Evolutionary conservation across 352 stramenopile genomes (phyloP), one percentile per base, ranked within the genome.

Genomic region (Chrysophaeum taylorii): DNA sequence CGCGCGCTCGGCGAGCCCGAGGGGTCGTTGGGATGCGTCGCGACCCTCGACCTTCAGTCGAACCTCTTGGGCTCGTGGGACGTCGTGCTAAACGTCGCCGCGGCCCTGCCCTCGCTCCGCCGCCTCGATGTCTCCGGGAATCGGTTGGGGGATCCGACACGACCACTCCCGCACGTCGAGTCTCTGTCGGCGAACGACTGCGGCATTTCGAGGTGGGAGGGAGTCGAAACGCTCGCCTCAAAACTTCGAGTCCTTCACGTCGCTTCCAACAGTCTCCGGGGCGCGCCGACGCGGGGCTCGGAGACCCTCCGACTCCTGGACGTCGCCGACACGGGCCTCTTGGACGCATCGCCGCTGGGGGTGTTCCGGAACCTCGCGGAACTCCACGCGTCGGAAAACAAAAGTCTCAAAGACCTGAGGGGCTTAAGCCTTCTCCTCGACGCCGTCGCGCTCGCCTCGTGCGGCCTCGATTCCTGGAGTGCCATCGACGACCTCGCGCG

Each of bases 61-160:
- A 76, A 76, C 50, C 42, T 76, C 9, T 52, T 73, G 23, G 60
- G 27, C 12, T 5, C 23, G 36, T 76, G 72, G 72, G 57, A 54
- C n/a, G 69, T 68, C 38, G 53, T 76, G 36, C 53, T 27, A 9
- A n/a, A 45, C 1, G 7, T 66, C 57, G 57, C 27, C 33, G 21
- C 25, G 31, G 57, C 35, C 33, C 27, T 27, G 1, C 57, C 57
- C 2, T 7, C 31, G 9, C 36, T 66, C 18, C 9, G 2, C 16
- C 18, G 1, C 1, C 33, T 66, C 1, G 57, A 66, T 25, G 57
- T 66, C 31, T 66, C 57, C 14, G 57, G 57, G 2, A 66, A 66
- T 36, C 45, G 45, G 18, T 36, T 66, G 12, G 5, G 27, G 33
- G 12, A n/a, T 18, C n/a, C n/a, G n/a, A n/a, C n/a, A n/a, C n/a